Base-by-base conservation (phyloP, 192 early-diverging fungal species). In the Cetraspora pellucida region DNA sequence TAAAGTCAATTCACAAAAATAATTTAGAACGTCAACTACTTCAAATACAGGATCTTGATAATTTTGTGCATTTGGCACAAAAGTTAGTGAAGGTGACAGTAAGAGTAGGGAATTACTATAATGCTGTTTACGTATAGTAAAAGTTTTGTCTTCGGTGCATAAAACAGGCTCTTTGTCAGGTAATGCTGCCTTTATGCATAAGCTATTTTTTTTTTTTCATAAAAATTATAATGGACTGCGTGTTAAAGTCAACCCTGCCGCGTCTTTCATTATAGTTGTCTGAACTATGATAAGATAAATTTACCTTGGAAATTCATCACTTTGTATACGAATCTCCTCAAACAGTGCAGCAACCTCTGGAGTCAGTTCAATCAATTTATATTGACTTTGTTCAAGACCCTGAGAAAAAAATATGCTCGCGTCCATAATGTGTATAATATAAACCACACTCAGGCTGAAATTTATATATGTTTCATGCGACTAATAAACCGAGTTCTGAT, bases 1-100 rank as follows among this genome's bases (percentile, higher is more conserved):
- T 21, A 21, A 21, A 27, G 28, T 31, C 3, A 61, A 61, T 31
- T 61, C 59, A 31, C 25, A 23, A 23, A 61, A 13, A 25, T 23
- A 25, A 61, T 61, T 23, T 14, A 61, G 23, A 61, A 61, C 28
- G 9, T 61, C 59, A 61, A 61, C 19, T 54, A 54, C 50, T 54
- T 54, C 50, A 54, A 54, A 61, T 21, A 6, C 23, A 61, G 1
- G 25, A 54, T 54, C 19, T n/a, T 54, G 16, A n/a, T 4, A 14
- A 19, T 54, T 54, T 54, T 14, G 3, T 19, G 16, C 19, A 54
- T 54, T 54, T n/a, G 50, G 3, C 16, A 54, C 19, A 54, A n/a
- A 37, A 37, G 3, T 37, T 6, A 37, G 19, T 28, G 13, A 61
- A 28, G 59, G 59, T 23, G 59, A 11, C 28, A 61, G 27, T 25